phyloP scores from a whole-genome alignment of 768 basidiomycete species.

The Russula vinacea region DNA sequence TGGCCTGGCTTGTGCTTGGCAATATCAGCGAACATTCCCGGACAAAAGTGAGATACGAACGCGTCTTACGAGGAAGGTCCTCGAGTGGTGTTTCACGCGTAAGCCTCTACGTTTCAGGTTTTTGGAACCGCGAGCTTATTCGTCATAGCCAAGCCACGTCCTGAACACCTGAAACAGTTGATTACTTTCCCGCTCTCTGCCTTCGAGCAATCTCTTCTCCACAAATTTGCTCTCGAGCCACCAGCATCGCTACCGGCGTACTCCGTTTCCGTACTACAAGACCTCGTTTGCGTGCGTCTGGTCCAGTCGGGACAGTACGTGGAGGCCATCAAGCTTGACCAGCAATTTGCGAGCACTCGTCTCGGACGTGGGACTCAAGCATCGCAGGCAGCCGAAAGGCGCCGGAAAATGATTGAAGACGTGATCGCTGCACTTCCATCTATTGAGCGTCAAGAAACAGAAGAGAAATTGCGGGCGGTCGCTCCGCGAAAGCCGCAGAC shows the following conservation, averaged over 20 bases:
- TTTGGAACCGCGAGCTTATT: not conserved
- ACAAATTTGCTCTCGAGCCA: constrained; percentile 56
- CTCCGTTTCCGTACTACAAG: constrained; percentile 61
- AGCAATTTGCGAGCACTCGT: constrained; percentile 44
- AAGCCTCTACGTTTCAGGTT: constrained; percentile 36
- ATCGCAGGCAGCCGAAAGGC: constrained; percentile 45
- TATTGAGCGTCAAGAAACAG: constrained; percentile 61
- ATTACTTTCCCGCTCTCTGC: constrained; percentile 62
- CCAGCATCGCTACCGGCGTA: constrained; percentile 46
- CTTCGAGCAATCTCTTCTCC: constrained; percentile 60
- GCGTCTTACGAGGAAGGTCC: constrained; percentile 53
- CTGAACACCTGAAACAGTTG: constrained; percentile 56
- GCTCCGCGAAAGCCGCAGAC: constrained; percentile 11
- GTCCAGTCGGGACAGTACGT: constrained; percentile 67
- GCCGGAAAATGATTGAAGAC: constrained; percentile 68
- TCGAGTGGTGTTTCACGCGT: constrained; percentile 72
- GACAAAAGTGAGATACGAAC: constrained; percentile 54
- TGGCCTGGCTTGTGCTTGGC: constrained; percentile 70
- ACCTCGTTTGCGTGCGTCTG: constrained; percentile 75
- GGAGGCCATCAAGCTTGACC: constrained; percentile 75
- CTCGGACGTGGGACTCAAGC: constrained; percentile 38
- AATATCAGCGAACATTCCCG: constrained; percentile 65
- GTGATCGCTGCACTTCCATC: constrained; percentile 60
- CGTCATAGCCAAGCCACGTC: constrained; percentile 36
- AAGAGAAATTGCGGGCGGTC: constrained; percentile 46